Evolutionary conservation across 192 early-diverging fungal genomes (phyloP), one percentile per base, ranked within the genome.

Genomic region (Rhizophagus prolifer): DNA sequence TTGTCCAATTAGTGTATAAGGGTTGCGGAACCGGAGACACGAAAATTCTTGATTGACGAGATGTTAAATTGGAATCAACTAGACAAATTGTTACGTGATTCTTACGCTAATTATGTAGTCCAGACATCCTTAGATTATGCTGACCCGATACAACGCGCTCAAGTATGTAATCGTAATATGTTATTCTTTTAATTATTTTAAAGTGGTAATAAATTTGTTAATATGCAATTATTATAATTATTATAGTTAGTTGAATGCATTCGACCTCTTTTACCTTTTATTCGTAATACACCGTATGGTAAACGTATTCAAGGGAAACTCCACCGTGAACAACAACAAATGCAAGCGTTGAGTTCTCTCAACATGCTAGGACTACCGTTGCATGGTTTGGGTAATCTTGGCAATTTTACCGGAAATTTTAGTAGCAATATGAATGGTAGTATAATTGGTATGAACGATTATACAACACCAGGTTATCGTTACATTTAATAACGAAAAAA

Each of bases 91-190:
- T 83, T 96, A 70, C 87, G 92, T 23, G 95, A 96, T 78, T 94
- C 92, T 21, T 96, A 91, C 78, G 95, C 92, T 62, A 96, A 96
- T 81, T 96, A 95, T 80, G 95, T 96, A 4, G 91, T 96, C 12
- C 95, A 96, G 81, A 96, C 94, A 5, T 92, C 94, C 41, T 82
- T 96, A 41, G 95, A 96, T 71, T 93, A 86, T 80, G 91, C 93
- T 7, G 91, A 94, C 46, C 87, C 85, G 31, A 81, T 88, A 34
- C 94, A 94, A 84, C 88, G 91, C 13, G 73, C 76, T 2, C 85
- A 90, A 77, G 87, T 89, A 82, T 23, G 26, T 59, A 71, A 44
- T 44, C 10, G 10, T 26, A 0, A 54, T 54, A 23, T 13, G 41
- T 25, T 13, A 5, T 74, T 66, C 26, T 16, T 21, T 30, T 19